Percentiles rank a stretch among this genome's conserved stretches.
These are phyloP conservation scores for Plasmopara viticola DNA, from an alignment of 352 stramenopile species.

Conservation along the genomic window DNA sequence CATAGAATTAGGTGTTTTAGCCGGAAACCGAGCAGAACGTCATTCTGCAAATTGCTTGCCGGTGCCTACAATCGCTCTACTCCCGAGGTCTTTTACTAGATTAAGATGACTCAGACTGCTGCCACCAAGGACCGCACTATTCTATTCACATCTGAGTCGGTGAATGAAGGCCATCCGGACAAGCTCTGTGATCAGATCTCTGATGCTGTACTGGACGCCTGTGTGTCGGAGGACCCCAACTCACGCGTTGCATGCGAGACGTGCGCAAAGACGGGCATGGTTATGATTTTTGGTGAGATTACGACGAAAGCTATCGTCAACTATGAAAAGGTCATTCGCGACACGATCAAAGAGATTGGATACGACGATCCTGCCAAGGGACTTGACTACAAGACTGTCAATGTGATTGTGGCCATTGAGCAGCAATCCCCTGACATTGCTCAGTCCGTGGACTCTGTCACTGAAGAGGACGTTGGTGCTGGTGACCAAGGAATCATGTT, in stretches of 20 bases:
- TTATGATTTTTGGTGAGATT: conserved; percentile 99
- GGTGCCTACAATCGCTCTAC: conserved; percentile 8
- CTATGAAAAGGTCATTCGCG: conserved; percentile 98
- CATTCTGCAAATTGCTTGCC: conserved; percentile 58
- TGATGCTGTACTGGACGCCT: conserved; percentile 98
- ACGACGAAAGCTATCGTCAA: conserved; percentile 98
- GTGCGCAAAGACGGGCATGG: conserved; percentile 98
- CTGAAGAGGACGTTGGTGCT: conserved; percentile 96
- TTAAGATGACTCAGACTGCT: conserved; percentile 52
- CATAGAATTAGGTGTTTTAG: neutral
- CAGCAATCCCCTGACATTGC: conserved; percentile 99
- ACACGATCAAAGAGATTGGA: conserved; percentile 98
- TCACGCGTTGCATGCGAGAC: conserved; percentile 98
- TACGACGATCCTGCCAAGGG: conserved; percentile 99
- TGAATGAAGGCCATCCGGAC: conserved; percentile 99
- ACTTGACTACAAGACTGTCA: conserved; percentile 99
- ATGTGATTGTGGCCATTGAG: conserved; percentile 99
- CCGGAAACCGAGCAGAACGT: neutral
- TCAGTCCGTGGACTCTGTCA: conserved; percentile 95
- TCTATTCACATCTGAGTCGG: conserved; percentile 97
- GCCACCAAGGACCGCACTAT: conserved; percentile 69
- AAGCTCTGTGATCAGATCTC: conserved; percentile 99
- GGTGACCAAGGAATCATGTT: conserved; percentile 95
- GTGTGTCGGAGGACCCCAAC: conserved; percentile 95
- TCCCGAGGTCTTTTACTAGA: conserved; percentile 1